A percentile compares a stretch with the other conserved stretches of the same genome.
Evolutionary conservation across 108 stramenopile genomes (phyloP).

Genomic region (Cyclotella choctawhatcheeana): DNA sequence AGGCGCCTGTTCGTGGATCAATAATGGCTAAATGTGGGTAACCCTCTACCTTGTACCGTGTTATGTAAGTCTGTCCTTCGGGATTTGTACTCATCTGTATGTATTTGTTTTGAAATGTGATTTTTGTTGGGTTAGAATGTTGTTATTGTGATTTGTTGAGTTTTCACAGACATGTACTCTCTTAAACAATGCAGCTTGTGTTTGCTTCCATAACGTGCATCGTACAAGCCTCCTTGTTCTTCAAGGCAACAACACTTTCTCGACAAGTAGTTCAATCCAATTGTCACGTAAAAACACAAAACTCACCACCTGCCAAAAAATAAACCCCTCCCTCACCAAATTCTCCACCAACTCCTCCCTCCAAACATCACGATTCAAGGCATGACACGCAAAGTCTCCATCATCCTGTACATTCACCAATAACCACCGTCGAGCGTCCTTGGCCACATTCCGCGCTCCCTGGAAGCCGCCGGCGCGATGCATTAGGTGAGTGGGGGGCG

Average conservation of each 20-base stretch:
- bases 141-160: slow-evolving; percentile 6
- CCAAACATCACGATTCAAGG: slow-evolving; percentile 96
- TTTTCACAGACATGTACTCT: no score
- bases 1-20: slow-evolving; percentile 90
- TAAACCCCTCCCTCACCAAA: slow-evolving; percentile 89
- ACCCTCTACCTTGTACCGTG: slow-evolving; percentile 83
- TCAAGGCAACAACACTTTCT: not conserved
- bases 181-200: not conserved
- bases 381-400: slow-evolving; percentile 89
- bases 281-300: not conserved
- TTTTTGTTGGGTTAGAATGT: not conserved
- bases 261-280: not conserved
- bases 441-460: slow-evolving; percentile 82
- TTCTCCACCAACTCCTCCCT: slow-evolving; percentile 94
- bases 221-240: no score
- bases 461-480: slow-evolving; percentile 80
- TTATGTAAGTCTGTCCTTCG: slow-evolving; percentile 78
- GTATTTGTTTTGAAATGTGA: not conserved
- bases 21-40: slow-evolving; percentile 92
- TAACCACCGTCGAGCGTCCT: slow-evolving; percentile 88
- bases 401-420: slow-evolving; percentile 92
- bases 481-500: slow-evolving; percentile 75
- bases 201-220: no score
- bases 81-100: slow-evolving; percentile 61
- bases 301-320: slow-evolving; percentile 93